Evolutionary conservation across 2,329 filamentous ascomycete species (phyloP).

Genomic region (Fusarium mundagurra): DNA sequence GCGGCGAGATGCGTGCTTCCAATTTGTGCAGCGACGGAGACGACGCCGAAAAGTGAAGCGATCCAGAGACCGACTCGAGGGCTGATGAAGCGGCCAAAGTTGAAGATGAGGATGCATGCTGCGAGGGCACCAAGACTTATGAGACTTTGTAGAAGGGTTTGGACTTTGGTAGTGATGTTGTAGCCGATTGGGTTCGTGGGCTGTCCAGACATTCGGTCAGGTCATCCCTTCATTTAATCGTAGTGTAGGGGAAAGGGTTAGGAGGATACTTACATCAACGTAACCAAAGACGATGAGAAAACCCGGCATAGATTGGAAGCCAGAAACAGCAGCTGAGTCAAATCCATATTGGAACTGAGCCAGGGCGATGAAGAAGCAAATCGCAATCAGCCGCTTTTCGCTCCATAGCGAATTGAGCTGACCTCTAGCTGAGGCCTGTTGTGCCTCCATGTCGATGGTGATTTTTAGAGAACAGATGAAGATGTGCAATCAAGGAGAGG

Average conservation of each 20-base stretch:
- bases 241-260: accelerated
- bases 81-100: not conserved
- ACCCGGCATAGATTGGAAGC: not conserved
- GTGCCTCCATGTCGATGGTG: not conserved
- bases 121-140: not conserved
- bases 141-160: not conserved
- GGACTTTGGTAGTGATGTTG: not conserved
- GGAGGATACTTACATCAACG: not conserved
- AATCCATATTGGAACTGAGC: not conserved
- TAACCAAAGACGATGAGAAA: not conserved
- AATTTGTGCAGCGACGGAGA: not conserved
- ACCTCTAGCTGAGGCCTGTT: not conserved
- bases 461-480: not conserved
- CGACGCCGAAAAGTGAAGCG: not conserved
- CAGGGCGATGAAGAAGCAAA: not conserved
- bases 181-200: not conserved
- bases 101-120: not conserved
- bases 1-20: not conserved
- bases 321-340: not conserved
- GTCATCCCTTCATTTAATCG: too few species aligned
- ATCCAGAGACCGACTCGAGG: not conserved
- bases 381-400: not conserved
- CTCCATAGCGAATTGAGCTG: not conserved
- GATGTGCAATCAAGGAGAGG: too few species aligned
- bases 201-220: not conserved